phyloP scores from a whole-genome alignment of 2,329 filamentous ascomycete genomes.

The Colletotrichum somersetense region DNA sequence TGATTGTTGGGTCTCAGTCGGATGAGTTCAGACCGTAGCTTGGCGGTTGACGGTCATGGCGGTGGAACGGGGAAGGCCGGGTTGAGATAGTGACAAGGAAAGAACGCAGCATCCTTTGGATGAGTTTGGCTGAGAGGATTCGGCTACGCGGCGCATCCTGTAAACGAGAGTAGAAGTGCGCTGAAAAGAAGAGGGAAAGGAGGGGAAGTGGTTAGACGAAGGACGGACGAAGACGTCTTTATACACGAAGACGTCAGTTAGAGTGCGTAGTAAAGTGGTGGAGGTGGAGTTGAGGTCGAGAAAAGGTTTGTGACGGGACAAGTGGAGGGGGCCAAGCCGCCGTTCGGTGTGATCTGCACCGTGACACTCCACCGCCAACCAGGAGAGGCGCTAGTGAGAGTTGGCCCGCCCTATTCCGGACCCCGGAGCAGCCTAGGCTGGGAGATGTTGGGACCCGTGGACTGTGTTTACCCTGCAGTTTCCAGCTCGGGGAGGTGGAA shows the following conservation, averaged over 20 bases:
- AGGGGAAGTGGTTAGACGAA: background rate
- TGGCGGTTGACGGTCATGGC: slow-evolving; percentile 15
- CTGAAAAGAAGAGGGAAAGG: slow-evolving; percentile 26
- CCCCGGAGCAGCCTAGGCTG: no score
- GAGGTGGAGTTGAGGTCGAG: slow-evolving; percentile 40
- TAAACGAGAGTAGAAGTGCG: slow-evolving; percentile 40
- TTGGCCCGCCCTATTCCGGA: slow-evolving; percentile 30
- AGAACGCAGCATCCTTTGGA: slow-evolving; percentile 36
- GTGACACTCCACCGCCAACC: slow-evolving; percentile 25
- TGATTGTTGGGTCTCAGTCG: slow-evolving; percentile 2
- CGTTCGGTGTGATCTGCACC: slow-evolving; percentile 35
- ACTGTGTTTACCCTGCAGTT: background rate
- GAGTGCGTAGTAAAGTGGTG: background rate
- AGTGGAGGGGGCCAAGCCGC: slow-evolving; percentile 29
- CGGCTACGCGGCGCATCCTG: slow-evolving; percentile 42
- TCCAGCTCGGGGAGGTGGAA: slow-evolving; percentile 28
- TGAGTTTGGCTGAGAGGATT: slow-evolving; percentile 32
- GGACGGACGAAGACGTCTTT: slow-evolving; percentile 33
- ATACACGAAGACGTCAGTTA: slow-evolving; percentile 24
- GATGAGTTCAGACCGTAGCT: background rate
- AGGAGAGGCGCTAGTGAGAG: slow-evolving; percentile 29
- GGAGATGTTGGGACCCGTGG: no score
- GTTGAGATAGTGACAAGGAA: slow-evolving; percentile 21
- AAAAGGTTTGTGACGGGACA: slow-evolving; percentile 40
- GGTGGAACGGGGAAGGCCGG: slow-evolving; percentile 38